Percentiles rank a stretch among this genome's conserved stretches.
Conservation (phyloP, 768 basidiomycete species). For the Boletus tylopilopsis region DNA sequence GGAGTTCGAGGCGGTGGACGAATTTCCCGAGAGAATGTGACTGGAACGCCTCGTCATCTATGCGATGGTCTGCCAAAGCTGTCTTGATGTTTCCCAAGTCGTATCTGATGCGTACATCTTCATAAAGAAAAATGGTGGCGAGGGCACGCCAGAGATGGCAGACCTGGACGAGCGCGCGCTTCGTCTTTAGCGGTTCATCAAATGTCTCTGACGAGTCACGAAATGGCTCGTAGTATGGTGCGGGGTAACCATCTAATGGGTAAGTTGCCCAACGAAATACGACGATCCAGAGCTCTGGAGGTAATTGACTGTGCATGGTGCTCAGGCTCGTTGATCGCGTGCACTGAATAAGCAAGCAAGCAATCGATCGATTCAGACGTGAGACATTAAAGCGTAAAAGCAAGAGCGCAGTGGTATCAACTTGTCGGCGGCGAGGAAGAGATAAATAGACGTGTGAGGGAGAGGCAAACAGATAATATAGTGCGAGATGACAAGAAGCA, state of each 20-base stretch:
- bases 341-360: neutral
- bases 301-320: slow-evolving; percentile 28
- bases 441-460: slow-evolving; percentile 26
- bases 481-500: slow-evolving; percentile 17
- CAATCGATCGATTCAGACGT: neutral
- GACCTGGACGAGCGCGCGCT: slow-evolving; percentile 46
- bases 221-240: slow-evolving; percentile 46
- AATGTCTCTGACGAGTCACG: slow-evolving; percentile 29
- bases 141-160: slow-evolving; percentile 56
- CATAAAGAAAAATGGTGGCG: slow-evolving; percentile 46
- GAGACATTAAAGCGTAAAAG: slow-evolving; percentile 7
- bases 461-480: slow-evolving; percentile 30
- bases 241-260: slow-evolving; percentile 24
- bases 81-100: slow-evolving; percentile 31
- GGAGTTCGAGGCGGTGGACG: slow-evolving; percentile 58
- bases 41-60: slow-evolving; percentile 11
- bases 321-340: too few species aligned
- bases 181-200: slow-evolving; percentile 33
- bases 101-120: slow-evolving; percentile 44
- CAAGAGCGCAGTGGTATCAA: slow-evolving; percentile 31
- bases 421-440: slow-evolving; percentile 21
- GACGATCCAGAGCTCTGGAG: slow-evolving; percentile 53
- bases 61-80: slow-evolving; percentile 21
- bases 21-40: slow-evolving; percentile 26
- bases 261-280: slow-evolving; percentile 45